Conservation (phyloP, 441 rosid species). For the Isatis lusitanica region DNA sequence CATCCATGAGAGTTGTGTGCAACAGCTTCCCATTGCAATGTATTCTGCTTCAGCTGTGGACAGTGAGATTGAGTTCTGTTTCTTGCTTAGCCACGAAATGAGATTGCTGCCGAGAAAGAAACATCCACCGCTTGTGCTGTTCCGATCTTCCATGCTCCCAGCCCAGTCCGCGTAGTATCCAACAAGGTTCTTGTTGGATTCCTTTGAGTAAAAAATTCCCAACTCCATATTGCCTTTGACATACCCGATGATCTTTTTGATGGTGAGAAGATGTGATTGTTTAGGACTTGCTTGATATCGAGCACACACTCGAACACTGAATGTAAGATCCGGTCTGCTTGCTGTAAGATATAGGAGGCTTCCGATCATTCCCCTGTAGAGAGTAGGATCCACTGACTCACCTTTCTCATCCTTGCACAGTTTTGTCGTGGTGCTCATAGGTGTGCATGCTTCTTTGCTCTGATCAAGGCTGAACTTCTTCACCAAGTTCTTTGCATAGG, state of each 20-base stretch:
- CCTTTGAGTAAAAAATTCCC: too few relatives aligned
- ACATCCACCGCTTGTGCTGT: too few relatives aligned
- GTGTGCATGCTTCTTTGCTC: background rate
- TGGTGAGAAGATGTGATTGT: background rate
- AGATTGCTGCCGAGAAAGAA: too few relatives aligned
- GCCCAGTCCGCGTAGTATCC: too few relatives aligned
- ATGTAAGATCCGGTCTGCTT: background rate
- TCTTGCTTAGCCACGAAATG: too few relatives aligned
- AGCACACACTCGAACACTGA: background rate
- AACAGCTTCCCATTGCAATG: background rate
- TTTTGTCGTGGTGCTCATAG: background rate
- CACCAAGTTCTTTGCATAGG: background rate
- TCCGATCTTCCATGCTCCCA: too few relatives aligned
- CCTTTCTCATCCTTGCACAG: background rate
- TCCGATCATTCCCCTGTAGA: background rate
- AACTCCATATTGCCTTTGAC: too few relatives aligned
- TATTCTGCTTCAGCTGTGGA: background rate
- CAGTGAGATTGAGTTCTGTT: background rate
- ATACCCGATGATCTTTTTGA: too few relatives aligned
- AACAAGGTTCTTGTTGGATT: too few relatives aligned
- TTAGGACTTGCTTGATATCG: background rate
- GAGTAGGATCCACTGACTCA: too few relatives aligned
- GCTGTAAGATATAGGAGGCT: background rate
- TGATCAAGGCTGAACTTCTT: background rate
- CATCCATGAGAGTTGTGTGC: background rate